phyloP scores from a whole-genome alignment of 345 rosid genomes.

The Acer negundo region DNA sequence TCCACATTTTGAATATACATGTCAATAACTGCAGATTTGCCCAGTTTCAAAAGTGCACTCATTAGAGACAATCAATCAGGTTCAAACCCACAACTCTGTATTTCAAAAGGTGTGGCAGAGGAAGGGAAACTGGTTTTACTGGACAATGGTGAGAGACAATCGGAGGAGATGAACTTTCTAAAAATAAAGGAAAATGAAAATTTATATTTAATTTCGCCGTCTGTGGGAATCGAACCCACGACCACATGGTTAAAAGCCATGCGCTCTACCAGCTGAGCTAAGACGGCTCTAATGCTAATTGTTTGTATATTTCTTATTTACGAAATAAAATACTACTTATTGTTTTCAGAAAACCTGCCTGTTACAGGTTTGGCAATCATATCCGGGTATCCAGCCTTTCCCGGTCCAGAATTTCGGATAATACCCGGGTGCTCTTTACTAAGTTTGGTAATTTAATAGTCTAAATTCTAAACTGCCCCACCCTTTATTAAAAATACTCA shows the following conservation, averaged over 20 bases:
- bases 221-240: constrained; percentile 77
- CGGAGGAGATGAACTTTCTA: too few species aligned
- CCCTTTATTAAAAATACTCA: too few species aligned
- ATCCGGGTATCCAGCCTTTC: too few species aligned
- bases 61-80: constrained; percentile 62
- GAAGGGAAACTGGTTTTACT: too few species aligned
- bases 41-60: constrained; percentile 49
- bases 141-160: too few species aligned
- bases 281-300: constrained; percentile 15
- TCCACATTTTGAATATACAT: constrained; percentile 80
- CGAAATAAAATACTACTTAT: rapidly evolving
- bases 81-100: constrained; percentile 51
- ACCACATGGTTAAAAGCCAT: constrained; percentile 79
- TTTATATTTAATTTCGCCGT: constrained; percentile 28
- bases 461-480: too few species aligned
- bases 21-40: constrained; percentile 61
- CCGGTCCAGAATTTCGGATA: too few species aligned
- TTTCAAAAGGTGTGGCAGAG: constrained; percentile 21
- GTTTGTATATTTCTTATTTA: too few species aligned
- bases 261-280: constrained; percentile 55
- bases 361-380: too few species aligned
- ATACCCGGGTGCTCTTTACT: too few species aligned
- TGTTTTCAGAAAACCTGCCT: too few species aligned
- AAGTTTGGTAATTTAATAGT: too few species aligned
- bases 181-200: background rate